Percentiles rank a stretch among this genome's conserved stretches.
Evolutionary conservation across 1,139 yeast genomes (phyloP).

Genomic region (Candida tetrigidarum): DNA sequence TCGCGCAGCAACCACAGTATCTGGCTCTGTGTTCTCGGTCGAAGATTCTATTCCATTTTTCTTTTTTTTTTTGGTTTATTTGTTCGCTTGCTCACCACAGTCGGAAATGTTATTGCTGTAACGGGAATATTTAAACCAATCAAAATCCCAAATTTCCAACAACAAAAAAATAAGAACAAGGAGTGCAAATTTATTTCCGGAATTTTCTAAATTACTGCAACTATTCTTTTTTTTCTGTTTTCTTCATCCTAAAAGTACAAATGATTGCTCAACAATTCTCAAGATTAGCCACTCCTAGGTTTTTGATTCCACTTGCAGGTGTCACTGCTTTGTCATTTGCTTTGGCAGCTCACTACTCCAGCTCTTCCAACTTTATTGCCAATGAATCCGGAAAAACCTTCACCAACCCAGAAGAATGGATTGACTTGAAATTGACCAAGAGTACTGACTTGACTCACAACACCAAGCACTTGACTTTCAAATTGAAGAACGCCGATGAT

Average conservation of each 20-base stretch:
- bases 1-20: conserved; percentile 4
- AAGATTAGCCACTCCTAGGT: conserved; percentile 24
- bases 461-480: conserved; percentile 73
- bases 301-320: conserved; percentile 40
- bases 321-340: conserved; percentile 57
- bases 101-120: too few relatives aligned
- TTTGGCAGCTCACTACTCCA: conserved; percentile 49
- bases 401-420: conserved; percentile 76
- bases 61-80: background rate
- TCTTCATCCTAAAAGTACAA: too few relatives aligned
- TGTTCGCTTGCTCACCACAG: background rate
- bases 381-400: conserved; percentile 62
- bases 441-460: conserved; percentile 61
- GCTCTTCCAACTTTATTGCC: conserved; percentile 25
- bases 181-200: background rate
- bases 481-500: conserved; percentile 68
- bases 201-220: too few relatives aligned
- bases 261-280: conserved; percentile 15
- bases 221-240: too few relatives aligned
- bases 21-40: too few relatives aligned
- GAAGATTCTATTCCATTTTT: background rate
- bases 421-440: conserved; percentile 73
- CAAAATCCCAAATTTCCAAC: conserved; percentile 5
- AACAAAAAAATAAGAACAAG: background rate
- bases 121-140: conserved; percentile 7